phyloP scores from a whole-genome alignment of 1,139 yeast genomes.

The Candida sojae region DNA sequence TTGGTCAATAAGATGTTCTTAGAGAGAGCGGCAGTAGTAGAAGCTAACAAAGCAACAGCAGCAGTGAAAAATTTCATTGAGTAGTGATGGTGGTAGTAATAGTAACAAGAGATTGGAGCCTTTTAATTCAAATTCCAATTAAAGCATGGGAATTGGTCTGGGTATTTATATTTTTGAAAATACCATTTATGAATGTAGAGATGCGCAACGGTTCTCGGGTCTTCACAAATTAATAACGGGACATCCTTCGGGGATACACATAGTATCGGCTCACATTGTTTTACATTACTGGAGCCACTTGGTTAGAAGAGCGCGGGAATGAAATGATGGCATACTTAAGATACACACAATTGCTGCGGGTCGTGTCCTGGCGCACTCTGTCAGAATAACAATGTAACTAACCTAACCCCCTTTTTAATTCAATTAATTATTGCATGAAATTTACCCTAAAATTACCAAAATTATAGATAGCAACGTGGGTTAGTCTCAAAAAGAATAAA shows the following conservation, averaged over 20 bases:
- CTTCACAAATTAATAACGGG: neutral
- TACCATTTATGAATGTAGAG: neutral
- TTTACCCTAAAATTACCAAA: neutral
- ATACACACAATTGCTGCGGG: neutral
- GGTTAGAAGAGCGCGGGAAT: neutral
- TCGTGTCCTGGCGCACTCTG: neutral
- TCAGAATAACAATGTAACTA: too few relatives aligned
- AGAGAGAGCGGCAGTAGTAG: slow-evolving; percentile 20
- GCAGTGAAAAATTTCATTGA: slow-evolving; percentile 7
- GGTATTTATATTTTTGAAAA: neutral
- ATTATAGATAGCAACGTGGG: neutral
- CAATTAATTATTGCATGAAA: neutral
- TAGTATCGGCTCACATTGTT: neutral
- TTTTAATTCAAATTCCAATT: too few relatives aligned
- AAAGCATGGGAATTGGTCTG: too few relatives aligned
- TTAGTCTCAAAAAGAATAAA: neutral
- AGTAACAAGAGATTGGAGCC: too few relatives aligned
- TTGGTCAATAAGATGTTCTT: slow-evolving; percentile 58
- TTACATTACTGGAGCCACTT: neutral
- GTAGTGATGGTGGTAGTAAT: too few relatives aligned
- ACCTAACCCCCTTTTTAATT: neutral
- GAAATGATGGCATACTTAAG: too few relatives aligned
- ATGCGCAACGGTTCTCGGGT: neutral
- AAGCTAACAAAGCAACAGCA: neutral
- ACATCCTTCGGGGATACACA: neutral